Base-by-base conservation (phyloP, 1,284 basidiomycete species). In the Afroboletus lepidellus region DNA sequence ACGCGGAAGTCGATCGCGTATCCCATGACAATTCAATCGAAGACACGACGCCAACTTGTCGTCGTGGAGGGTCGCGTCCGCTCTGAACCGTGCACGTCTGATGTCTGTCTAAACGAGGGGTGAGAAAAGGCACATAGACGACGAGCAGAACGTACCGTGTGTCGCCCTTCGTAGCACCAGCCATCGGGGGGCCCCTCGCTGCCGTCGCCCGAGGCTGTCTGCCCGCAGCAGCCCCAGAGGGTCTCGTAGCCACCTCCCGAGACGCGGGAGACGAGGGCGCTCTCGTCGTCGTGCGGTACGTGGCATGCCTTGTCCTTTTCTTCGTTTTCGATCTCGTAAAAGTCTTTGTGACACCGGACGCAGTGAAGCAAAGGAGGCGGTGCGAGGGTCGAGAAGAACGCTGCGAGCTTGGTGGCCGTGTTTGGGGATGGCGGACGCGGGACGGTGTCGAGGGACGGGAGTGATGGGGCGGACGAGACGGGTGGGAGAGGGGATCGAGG, bases 101-200 rank as follows among this genome's bases (percentile, higher is more conserved):
- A 71, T 54, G 60, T 90, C 87, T 6, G 80, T 85, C 86, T 89
- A n/a, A n/a, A n/a, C n/a, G n/a, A n/a, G n/a, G n/a, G n/a, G n/a
- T n/a, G n/a, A n/a, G n/a, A n/a, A n/a, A n/a, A n/a, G n/a, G n/a
- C n/a, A n/a, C n/a, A n/a, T n/a, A n/a, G n/a, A n/a, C n/a, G n/a
- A n/a, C n/a, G n/a, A n/a, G n/a, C n/a, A n/a, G 25, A 38, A 74
- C 81, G 55, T 51, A 86, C 86, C 11, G 87, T 90, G 63, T 90
- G 88, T 63, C 77, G 79, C 5, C 87, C 88, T 67, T 90, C 87
- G 58, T 88, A 90, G 60, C 87, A 90, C 86, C 85, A 90, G 1
- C 87, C 87, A 63, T 90, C 87, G 2, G 87, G 88, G 3, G 87
- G 88, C 0, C 87, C 87, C 70, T 85, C 83, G 57, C 87, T 84